Conservation (phyloP, 1,284 basidiomycete genomes). For the Irpex sp. region DNA sequence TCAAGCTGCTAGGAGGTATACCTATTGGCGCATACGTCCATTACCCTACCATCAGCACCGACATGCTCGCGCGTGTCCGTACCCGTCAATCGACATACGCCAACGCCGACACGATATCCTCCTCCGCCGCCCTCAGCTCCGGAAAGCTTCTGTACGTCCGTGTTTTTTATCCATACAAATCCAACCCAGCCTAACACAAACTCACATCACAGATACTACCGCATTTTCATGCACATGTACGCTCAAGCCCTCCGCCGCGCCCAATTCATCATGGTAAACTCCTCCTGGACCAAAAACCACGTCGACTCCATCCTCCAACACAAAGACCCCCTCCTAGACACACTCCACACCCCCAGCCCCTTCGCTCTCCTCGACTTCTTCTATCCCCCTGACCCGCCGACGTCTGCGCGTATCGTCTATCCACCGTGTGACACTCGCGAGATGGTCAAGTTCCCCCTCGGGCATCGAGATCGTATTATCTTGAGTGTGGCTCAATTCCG, state of each 20-base stretch:
- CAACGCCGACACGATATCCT: slow-evolving; percentile 61
- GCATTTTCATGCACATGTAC: slow-evolving; percentile 84
- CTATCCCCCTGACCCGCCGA: slow-evolving; percentile 19
- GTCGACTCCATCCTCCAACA: slow-evolving; percentile 70
- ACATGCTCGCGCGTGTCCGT: slow-evolving; percentile 87
- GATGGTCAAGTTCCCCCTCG: slow-evolving; percentile 64
- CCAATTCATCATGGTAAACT: slow-evolving; percentile 89
- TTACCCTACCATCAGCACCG: slow-evolving; percentile 93
- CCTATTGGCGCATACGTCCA: slow-evolving; percentile 92
- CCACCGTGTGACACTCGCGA: slow-evolving; percentile 89
- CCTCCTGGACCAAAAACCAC: slow-evolving; percentile 91
- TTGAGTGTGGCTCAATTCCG: slow-evolving; percentile 91
- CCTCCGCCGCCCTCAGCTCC: slow-evolving; percentile 53
- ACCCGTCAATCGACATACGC: slow-evolving; percentile 62
- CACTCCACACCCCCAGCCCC: slow-evolving; percentile 33
- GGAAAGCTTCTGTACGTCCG: slow-evolving; percentile 78
- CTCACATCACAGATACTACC: slow-evolving; percentile 71
- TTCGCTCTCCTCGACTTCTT: slow-evolving; percentile 25
- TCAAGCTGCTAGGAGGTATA: slow-evolving; percentile 58
- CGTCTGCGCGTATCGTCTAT: slow-evolving; percentile 62
- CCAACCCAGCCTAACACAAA: neutral
- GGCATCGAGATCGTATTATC: slow-evolving; percentile 61
- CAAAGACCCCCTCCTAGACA: slow-evolving; percentile 43
- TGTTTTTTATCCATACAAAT: slow-evolving; percentile 2
- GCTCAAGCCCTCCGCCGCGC: slow-evolving; percentile 71